Evolutionary conservation across 352 stramenopile species (phyloP).

Genomic region (Phytophthora gonapodyides): DNA sequence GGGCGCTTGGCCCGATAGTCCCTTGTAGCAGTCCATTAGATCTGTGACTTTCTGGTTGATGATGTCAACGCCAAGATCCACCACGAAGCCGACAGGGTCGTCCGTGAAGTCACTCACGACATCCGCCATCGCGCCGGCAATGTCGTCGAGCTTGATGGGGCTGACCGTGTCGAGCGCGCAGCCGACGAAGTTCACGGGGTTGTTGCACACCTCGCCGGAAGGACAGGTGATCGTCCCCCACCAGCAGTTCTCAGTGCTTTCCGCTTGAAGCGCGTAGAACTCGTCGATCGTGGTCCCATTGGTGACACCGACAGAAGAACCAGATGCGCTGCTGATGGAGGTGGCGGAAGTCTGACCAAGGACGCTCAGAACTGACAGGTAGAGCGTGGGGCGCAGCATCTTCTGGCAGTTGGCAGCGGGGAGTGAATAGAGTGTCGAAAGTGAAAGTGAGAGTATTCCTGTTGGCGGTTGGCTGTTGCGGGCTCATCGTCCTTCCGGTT

Average conservation of each 20-base stretch:
- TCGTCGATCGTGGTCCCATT: neutral
- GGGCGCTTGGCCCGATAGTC: neutral
- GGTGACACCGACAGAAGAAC: neutral
- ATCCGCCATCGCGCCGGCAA: neutral
- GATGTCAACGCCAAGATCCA: neutral
- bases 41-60: neutral
- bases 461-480: too few relatives aligned
- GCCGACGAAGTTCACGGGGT: neutral
- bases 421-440: too few relatives aligned
- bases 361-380: too few relatives aligned
- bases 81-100: neutral
- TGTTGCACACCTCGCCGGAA: slow-evolving; percentile 2
- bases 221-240: slow-evolving; percentile 5
- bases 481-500: too few relatives aligned
- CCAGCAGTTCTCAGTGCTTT: neutral
- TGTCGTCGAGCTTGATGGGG: neutral
- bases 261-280: neutral
- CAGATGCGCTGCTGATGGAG: neutral
- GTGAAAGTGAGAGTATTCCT: too few relatives aligned
- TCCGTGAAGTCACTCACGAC: slow-evolving; percentile 2
- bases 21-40: slow-evolving; percentile 5
- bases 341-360: too few relatives aligned
- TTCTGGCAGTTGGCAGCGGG: too few relatives aligned
- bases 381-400: too few relatives aligned
- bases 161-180: neutral